Conservation (phyloP, 177 flowering plant species). For the Tripterygium wilfordii region DNA sequence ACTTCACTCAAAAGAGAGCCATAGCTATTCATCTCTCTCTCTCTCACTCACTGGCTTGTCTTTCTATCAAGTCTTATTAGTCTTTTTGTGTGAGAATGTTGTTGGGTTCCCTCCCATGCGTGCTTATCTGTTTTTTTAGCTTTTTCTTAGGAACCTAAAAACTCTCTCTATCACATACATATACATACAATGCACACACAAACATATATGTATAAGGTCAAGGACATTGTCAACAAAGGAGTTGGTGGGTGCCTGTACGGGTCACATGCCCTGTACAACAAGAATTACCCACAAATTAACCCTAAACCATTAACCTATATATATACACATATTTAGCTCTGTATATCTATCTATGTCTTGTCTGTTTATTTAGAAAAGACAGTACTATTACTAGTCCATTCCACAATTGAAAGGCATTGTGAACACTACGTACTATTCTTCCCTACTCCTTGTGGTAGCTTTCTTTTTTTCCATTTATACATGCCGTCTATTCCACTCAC, state of each 20-base stretch:
- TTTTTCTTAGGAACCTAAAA: slow-evolving; percentile 6
- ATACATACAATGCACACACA: no score
- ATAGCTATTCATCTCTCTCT: neutral
- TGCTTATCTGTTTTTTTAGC: slow-evolving; percentile 30
- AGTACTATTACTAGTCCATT: slow-evolving; percentile 26
- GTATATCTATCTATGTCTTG: no score
- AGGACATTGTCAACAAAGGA: slow-evolving; percentile 15
- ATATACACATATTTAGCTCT: no score
- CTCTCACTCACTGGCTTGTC: slow-evolving; percentile 8
- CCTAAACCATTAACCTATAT: no score
- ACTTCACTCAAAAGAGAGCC: slow-evolving; percentile 30
- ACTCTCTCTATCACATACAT: slow-evolving; percentile 12
- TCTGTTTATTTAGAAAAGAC: slow-evolving; percentile 15
- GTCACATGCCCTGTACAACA: no score
- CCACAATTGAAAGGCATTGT: slow-evolving; percentile 11
- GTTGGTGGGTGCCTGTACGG: no score
- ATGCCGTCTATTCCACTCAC: slow-evolving; percentile 33
- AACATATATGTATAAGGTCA: no score
- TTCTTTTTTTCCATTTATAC: slow-evolving; percentile 34
- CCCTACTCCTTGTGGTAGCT: neutral
- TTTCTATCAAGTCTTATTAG: slow-evolving; percentile 14
- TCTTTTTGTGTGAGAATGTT: slow-evolving; percentile 18
- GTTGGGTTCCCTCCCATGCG: slow-evolving; percentile 26
- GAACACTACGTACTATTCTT: neutral
- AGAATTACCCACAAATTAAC: no score